These are phyloP conservation scores for Hypoxylon intermedium DNA, from an alignment of 495 filamentous ascomycete species.

Conservation along the genomic window DNA sequence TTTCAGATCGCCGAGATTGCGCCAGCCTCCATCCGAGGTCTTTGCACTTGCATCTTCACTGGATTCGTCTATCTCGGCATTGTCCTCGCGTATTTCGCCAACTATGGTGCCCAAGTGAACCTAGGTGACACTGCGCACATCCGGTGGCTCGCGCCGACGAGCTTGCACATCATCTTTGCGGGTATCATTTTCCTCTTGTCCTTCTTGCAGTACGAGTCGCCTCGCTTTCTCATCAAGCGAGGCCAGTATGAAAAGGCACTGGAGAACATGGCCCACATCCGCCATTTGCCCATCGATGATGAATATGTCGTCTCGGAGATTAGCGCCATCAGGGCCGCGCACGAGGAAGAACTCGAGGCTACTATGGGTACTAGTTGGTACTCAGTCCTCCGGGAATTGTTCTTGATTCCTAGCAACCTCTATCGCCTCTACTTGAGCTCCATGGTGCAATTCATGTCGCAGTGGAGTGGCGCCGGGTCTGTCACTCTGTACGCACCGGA, in stretches of 20 bases:
- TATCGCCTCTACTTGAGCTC: slow-evolving; percentile 68
- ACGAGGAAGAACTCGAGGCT: slow-evolving; percentile 63
- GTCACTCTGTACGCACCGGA: slow-evolving; percentile 73
- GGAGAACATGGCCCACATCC: slow-evolving; percentile 55
- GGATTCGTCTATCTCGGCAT: slow-evolving; percentile 69
- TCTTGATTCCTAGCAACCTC: slow-evolving; percentile 65
- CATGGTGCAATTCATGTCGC: slow-evolving; percentile 66
- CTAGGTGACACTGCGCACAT: slow-evolving; percentile 62
- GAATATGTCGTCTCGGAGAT: slow-evolving; percentile 60
- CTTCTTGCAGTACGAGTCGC: slow-evolving; percentile 69
- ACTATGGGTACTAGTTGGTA: slow-evolving; percentile 62
- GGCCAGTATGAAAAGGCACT: slow-evolving; percentile 56
- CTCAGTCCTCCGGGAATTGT: slow-evolving; percentile 65
- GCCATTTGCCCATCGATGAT: slow-evolving; percentile 57
- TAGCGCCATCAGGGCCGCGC: slow-evolving; percentile 54
- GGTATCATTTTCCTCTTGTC: slow-evolving; percentile 69
- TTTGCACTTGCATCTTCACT: slow-evolving; percentile 74
- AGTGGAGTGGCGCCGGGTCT: slow-evolving; percentile 73
- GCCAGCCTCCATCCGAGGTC: slow-evolving; percentile 67
- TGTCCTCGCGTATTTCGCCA: slow-evolving; percentile 64
- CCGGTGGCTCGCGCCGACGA: slow-evolving; percentile 71
- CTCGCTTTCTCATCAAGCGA: slow-evolving; percentile 62
- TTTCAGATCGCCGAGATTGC: slow-evolving; percentile 63
- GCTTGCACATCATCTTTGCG: slow-evolving; percentile 76
- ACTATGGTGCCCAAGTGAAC: slow-evolving; percentile 65